These are phyloP conservation scores for Boletus semigastroideus DNA, from an alignment of 1,284 basidiomycete genomes.

Conservation along the genomic window DNA sequence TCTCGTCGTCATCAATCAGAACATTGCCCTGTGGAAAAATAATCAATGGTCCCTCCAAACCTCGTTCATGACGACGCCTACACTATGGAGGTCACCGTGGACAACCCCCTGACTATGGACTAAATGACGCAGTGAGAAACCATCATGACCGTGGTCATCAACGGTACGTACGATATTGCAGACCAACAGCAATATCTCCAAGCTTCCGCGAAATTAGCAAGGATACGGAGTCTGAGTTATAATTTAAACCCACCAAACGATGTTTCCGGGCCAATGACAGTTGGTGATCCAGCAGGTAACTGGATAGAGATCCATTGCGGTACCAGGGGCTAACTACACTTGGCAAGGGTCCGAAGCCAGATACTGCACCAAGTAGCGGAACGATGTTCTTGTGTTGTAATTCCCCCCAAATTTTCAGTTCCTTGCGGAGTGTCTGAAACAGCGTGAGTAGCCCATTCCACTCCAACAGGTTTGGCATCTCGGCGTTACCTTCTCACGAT, in stretches of 20 bases:
- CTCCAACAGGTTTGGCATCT: not conserved
- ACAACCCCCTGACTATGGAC: slow-evolving; percentile 24
- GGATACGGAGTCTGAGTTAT: not conserved
- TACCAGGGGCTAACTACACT: slow-evolving; percentile 32
- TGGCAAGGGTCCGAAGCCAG: slow-evolving; percentile 18
- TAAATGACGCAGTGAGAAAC: slow-evolving; percentile 1
- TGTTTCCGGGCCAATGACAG: slow-evolving; percentile 5
- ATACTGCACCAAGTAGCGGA: slow-evolving; percentile 29
- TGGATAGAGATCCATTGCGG: slow-evolving; percentile 25
- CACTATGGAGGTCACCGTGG: slow-evolving; percentile 32
- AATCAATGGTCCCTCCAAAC: not conserved
- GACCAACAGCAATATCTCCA: slow-evolving; percentile 25
- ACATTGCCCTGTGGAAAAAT: slow-evolving; percentile 28
- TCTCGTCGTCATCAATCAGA: slow-evolving; percentile 22
- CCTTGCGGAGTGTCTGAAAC: slow-evolving; percentile 27
- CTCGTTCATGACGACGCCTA: slow-evolving; percentile 6
- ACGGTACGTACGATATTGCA: slow-evolving; percentile 27
- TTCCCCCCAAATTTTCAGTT: slow-evolving; percentile 25
- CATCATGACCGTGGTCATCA: not conserved
- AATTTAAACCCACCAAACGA: slow-evolving; percentile 14
- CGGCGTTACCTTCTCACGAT: slow-evolving; percentile 17
- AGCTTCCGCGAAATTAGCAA: slow-evolving; percentile 15
- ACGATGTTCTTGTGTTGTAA: slow-evolving; percentile 28
- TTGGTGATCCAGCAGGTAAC: slow-evolving; percentile 11
- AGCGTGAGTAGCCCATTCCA: not conserved